Evolutionary conservation across 169 alveolate genomes (phyloP).

Genomic region (Neospora caninum): DNA sequence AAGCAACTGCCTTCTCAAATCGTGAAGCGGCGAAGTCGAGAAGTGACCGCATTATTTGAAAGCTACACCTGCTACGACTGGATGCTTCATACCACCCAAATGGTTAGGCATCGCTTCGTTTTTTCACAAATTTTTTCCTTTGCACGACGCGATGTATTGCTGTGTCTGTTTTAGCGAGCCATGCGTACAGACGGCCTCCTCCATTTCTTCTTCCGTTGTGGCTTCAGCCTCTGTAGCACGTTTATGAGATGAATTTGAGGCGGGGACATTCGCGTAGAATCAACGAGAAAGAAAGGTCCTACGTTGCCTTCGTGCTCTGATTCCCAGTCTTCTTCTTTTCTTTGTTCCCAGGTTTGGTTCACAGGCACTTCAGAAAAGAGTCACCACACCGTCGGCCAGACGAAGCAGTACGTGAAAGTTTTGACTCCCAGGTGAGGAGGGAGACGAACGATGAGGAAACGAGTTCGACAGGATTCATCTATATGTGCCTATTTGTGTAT

Average conservation of each 20-base stretch:
- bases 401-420: conserved; percentile 73
- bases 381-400: conserved; percentile 71
- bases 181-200: no score
- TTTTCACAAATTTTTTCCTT: neutral
- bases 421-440: conserved; percentile 57
- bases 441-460: neutral
- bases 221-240: no score
- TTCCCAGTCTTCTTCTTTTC: no score
- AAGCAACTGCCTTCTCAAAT: conserved; percentile 73
- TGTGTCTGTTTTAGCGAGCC: neutral
- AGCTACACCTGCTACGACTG: conserved; percentile 63
- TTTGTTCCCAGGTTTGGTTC: conserved; percentile 65
- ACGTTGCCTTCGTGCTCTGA: no score
- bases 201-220: no score
- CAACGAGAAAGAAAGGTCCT: no score
- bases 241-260: no score
- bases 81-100: conserved; percentile 59
- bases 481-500: neutral
- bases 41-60: conserved; percentile 66
- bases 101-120: conserved; percentile 34
- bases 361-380: conserved; percentile 56
- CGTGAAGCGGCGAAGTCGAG: conserved; percentile 71
- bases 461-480: neutral
- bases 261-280: no score
- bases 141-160: neutral